Conservation (phyloP, 2,329 filamentous ascomycete species). For the Sporothrix protearum region DNA sequence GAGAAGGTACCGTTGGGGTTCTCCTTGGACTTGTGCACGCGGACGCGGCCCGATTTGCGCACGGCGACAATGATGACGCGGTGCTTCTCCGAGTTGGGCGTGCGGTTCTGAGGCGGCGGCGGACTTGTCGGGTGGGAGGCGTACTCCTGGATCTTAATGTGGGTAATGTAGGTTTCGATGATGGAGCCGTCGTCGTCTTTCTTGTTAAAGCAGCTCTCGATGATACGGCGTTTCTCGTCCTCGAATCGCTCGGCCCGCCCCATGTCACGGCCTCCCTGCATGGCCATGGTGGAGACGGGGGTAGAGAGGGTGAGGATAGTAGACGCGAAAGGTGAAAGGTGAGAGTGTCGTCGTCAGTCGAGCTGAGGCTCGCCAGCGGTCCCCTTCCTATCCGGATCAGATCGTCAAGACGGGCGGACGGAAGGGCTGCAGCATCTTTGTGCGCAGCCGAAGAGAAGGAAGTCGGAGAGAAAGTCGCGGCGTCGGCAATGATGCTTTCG, state of each 20-base stretch:
- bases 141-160: constrained; percentile 88
- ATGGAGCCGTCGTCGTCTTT: constrained; percentile 81
- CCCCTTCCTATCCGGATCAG: constrained; percentile 16
- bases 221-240: constrained; percentile 91
- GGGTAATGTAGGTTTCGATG: constrained; percentile 94
- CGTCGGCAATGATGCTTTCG: not conserved
- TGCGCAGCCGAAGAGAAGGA: not conserved
- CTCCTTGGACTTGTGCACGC: constrained; percentile 95
- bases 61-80: constrained; percentile 92
- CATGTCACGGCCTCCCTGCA: constrained; percentile 38
- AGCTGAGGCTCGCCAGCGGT: constrained; percentile 3
- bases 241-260: constrained; percentile 79
- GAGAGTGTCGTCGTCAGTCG: not conserved
- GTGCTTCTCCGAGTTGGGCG: constrained; percentile 73
- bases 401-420: constrained; percentile 13
- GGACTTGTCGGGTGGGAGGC: constrained; percentile 76
- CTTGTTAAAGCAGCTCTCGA: constrained; percentile 91
- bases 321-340: not conserved
- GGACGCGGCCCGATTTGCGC: constrained; percentile 83
- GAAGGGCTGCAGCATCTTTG: constrained; percentile 19
- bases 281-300: constrained; percentile 31
- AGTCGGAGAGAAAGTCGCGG: not conserved
- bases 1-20: constrained; percentile 92
- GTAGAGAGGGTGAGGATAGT: not conserved
- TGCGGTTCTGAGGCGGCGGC: constrained; percentile 71